These are phyloP conservation scores for Ophiostoma quercus DNA, from an alignment of 2,329 filamentous ascomycete species.

Conservation along the genomic window DNA sequence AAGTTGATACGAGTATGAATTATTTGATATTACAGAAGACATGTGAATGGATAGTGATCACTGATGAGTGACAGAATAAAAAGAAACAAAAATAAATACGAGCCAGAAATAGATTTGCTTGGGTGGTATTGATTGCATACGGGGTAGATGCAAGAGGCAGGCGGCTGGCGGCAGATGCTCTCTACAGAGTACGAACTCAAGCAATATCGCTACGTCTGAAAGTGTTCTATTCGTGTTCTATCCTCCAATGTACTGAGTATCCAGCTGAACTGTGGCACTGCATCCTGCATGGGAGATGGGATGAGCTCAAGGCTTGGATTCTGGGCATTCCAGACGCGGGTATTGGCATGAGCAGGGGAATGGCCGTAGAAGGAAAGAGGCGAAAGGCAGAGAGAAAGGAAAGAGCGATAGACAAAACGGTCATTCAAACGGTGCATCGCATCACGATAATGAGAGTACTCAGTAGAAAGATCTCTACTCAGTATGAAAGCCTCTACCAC, in stretches of 20 bases:
- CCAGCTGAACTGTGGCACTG: background rate
- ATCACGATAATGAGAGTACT: background rate
- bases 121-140: background rate
- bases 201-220: background rate
- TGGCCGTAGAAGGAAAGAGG: background rate
- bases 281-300: no score
- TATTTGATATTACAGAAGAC: background rate
- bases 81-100: background rate
- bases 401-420: background rate
- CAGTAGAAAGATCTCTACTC: no score
- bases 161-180: background rate
- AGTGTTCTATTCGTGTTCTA: background rate
- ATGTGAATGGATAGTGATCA: no score
- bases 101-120: background rate
- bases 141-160: background rate
- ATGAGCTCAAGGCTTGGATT: background rate
- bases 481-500: background rate
- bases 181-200: background rate
- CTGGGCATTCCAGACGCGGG: conserved; percentile 2
- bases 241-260: background rate
- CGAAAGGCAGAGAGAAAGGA: background rate
- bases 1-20: background rate
- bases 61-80: no score
- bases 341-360: background rate
- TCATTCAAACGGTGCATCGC: background rate